Evolutionary conservation across 306 rosid genomes (phyloP).

Genomic region (Gillenia trifoliata): DNA sequence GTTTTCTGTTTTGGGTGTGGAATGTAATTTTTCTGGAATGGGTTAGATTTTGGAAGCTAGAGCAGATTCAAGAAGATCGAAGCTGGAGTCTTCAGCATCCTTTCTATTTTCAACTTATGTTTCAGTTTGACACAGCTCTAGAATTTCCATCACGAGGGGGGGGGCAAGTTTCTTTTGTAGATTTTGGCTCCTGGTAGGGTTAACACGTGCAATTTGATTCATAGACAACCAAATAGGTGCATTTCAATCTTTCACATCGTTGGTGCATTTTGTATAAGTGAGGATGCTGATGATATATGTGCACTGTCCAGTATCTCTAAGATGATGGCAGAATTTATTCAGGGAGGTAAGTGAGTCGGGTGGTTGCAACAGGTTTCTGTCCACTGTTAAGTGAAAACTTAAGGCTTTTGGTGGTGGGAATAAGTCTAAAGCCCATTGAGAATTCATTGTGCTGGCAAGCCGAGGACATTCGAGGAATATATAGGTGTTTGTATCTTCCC

Average conservation of each 20-base stretch:
- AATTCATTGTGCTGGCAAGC: not conserved
- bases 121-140: not conserved
- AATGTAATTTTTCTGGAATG: not conserved
- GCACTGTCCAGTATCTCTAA: not conserved
- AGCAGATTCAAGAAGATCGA: not conserved
- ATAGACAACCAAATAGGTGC: not conserved
- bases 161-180: not conserved
- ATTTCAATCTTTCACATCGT: not conserved
- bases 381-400: not conserved
- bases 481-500: not conserved
- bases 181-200: not conserved
- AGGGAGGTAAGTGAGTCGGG: not conserved
- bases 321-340: not conserved
- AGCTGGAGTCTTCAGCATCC: not conserved
- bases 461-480: no score
- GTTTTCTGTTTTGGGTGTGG: no score
- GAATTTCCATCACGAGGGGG: not conserved
- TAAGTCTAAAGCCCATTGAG: not conserved
- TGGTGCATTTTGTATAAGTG: not conserved
- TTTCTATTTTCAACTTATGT: not conserved
- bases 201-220: not conserved
- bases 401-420: no score
- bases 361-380: no score
- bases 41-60: not conserved
- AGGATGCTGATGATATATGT: not conserved